Base-by-base conservation (phyloP, 2,329 filamentous ascomycete species). In the Penicillium paneum region DNA sequence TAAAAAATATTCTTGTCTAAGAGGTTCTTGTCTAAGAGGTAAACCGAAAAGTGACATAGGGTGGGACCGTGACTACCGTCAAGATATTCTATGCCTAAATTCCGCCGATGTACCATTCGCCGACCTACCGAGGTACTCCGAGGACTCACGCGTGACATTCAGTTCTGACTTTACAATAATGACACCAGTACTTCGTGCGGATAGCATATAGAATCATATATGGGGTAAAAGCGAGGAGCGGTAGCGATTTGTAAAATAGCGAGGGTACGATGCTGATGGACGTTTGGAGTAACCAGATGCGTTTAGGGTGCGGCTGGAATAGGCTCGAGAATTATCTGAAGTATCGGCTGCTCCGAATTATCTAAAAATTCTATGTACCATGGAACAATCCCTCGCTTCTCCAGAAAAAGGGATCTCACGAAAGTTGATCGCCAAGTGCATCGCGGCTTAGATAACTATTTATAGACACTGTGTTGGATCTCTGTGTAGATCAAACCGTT, bases 381-480 rank as follows among this genome's bases (percentile, higher is more conserved):
- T 17, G 28, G 15, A 41, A 17, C 17, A 17, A 8, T 28, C 28
- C 28, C 47, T 41, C 46, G 17, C 28, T 32, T 41, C 35, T 24
- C 15, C 17, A 21, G 17, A 32, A 34, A 49, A 28, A 19, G 12
- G 38, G 19, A 17, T 13, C 5, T 17, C 15, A 12, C 15, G 17
- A 49, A 6, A 41, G 24, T n/a, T 31, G 46, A 34, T 49, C 47
- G 47, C 36, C 47, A 49, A 49, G 47, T 26, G 28, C 28, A 43
- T 29, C 40, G 11, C 15, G 40, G 26, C 5, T 41, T 8, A 7
- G 28, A n/a, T 34, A 7, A 19, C 47, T 49, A 49, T 49, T 41
- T 39, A 49, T 49, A 49, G 36, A 19, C 13, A 32, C 6, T 15
- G 15, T 19, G 34, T 41, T 32, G 17, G 19, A 19, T 40, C 6